Base-by-base conservation (phyloP, 2,329 filamentous ascomycete species). In the Exophiala bonariae region DNA sequence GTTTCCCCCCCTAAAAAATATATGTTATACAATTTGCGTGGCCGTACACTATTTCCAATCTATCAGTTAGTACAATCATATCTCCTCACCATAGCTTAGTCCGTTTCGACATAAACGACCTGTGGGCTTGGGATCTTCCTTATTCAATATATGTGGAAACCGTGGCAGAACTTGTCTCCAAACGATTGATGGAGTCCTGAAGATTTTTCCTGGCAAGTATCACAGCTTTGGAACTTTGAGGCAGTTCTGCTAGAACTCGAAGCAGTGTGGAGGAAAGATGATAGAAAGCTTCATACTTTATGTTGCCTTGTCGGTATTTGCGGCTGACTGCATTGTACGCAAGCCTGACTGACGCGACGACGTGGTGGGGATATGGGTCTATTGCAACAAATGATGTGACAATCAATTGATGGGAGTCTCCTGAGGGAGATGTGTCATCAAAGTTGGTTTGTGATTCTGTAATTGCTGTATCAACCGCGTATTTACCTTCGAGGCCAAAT, bases 311-410 rank as follows among this genome's bases (percentile, higher is more conserved):
- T 18, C 44, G 41, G 30, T 49, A 56, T 30, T 62, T 52, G 11
- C 60, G 59, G 22, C 55, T 55, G 36, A 64, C 47, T 1, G 51
- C 58, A 26, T 59, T 61, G 38, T 54, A 49, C 11, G 64, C 38
- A 11, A 63, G 52, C 41, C 54, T 53, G 18, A 63, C 55, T 8
- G 47, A 58, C 3, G 59, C 60, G 31, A 64, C 55, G 2, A 63
- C 52, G 38, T 63, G 59, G 32, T 64, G 58, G 14, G 59, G 62
- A 41, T 64, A 62, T 18, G 60, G 62, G 30, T 65, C 60, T 31
- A 63, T 59, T 9, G 59, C 59, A 35, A 63, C 40, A 3, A 65
- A 49, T 10, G 61, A 59, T 11, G 58, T 47, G 1, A 45, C 32
- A 17, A 45, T 14, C 19, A 28, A 19, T 17, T 26, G 10, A 18